These are phyloP conservation scores for Exophiala calicioides DNA, from an alignment of 2,329 filamentous ascomycete species.

Conservation along the genomic window DNA sequence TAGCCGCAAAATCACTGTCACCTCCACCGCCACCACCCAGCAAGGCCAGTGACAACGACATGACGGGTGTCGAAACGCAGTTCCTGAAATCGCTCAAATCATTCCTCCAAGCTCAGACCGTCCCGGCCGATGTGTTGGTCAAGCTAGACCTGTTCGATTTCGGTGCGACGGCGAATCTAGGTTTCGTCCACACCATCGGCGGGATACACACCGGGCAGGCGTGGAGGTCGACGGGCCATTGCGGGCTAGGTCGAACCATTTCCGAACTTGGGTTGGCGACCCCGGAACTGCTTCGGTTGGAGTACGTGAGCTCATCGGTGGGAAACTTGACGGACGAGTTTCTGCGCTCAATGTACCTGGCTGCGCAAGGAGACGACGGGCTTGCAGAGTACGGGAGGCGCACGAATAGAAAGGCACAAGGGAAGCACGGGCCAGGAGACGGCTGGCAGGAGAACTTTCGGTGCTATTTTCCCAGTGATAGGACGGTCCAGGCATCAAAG, in stretches of 20 bases:
- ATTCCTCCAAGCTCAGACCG: slow-evolving; percentile 67
- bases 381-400: slow-evolving; percentile 46
- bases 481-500: slow-evolving; percentile 66
- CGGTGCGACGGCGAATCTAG: slow-evolving; percentile 66
- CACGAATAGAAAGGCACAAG: slow-evolving; percentile 26
- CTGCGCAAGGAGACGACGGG: slow-evolving; percentile 58
- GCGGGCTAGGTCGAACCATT: slow-evolving; percentile 70
- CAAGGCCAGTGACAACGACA: slow-evolving; percentile 3
- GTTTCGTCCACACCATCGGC: slow-evolving; percentile 80
- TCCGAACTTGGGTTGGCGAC: slow-evolving; percentile 60
- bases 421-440: slow-evolving; percentile 18
- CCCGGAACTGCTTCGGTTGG: slow-evolving; percentile 47
- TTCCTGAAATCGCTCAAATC: slow-evolving; percentile 72
- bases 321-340: slow-evolving; percentile 72
- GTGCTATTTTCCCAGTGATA: slow-evolving; percentile 76
- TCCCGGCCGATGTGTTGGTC: slow-evolving; percentile 64
- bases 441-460: slow-evolving; percentile 54
- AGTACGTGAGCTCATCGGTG: slow-evolving; percentile 67
- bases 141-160: slow-evolving; percentile 83
- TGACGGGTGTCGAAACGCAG: slow-evolving; percentile 38
- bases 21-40: slow-evolving; percentile 11
- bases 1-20: slow-evolving; percentile 56
- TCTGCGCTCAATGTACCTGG: slow-evolving; percentile 60
- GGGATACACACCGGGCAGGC: slow-evolving; percentile 56
- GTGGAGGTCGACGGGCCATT: slow-evolving; percentile 65